A percentile compares a stretch with the other conserved stretches of the same genome.
phyloP scores from a whole-genome alignment of 805 yeast genomes.

The Kazachstania kunashirensis region DNA sequence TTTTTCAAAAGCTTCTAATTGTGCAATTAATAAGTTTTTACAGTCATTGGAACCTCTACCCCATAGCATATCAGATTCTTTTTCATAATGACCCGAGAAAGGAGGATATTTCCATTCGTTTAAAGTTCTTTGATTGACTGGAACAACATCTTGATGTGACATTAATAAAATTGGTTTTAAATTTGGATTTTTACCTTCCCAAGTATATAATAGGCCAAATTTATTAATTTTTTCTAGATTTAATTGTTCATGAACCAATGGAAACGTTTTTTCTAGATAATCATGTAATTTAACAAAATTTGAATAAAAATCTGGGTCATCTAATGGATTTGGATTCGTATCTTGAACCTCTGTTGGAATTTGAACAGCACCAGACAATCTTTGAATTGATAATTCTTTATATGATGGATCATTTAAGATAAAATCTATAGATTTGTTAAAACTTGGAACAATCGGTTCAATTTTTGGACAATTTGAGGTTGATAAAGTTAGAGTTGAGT shows the following conservation, averaged over 20 bases:
- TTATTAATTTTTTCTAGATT: slow-evolving; percentile 49
- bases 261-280: slow-evolving; percentile 48
- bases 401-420: slow-evolving; percentile 30
- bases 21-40: slow-evolving; percentile 56
- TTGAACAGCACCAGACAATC: slow-evolving; percentile 49
- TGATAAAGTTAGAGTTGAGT: neutral
- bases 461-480: slow-evolving; percentile 13
- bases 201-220: slow-evolving; percentile 55
- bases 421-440: slow-evolving; percentile 16
- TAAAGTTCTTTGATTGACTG: slow-evolving; percentile 52
- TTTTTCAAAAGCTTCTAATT: slow-evolving; percentile 56
- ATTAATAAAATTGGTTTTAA: slow-evolving; percentile 60
- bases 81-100: slow-evolving; percentile 57
- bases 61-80: slow-evolving; percentile 41
- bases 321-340: slow-evolving; percentile 30
- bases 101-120: slow-evolving; percentile 62
- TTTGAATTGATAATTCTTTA: slow-evolving; percentile 33
- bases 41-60: slow-evolving; percentile 78
- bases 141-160: slow-evolving; percentile 84
- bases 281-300: slow-evolving; percentile 40
- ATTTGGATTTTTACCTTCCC: slow-evolving; percentile 44
- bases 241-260: slow-evolving; percentile 39
- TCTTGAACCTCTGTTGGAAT: slow-evolving; percentile 60
- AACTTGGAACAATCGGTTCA: slow-evolving; percentile 20
- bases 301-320: slow-evolving; percentile 32